phyloP scores from a whole-genome alignment of 768 basidiomycete species.

The Paxillus involutus region DNA sequence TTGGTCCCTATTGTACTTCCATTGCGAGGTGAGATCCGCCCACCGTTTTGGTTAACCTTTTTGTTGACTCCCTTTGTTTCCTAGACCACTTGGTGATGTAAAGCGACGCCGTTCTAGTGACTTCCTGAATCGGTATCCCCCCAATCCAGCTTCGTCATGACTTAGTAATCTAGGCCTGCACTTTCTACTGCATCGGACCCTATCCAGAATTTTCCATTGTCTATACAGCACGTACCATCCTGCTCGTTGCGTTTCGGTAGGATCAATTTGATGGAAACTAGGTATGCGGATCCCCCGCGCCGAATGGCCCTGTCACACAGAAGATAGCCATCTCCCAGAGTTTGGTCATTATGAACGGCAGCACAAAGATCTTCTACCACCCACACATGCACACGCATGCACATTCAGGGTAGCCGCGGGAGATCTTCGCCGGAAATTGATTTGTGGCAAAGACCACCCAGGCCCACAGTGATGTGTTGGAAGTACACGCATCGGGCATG shows the following conservation, averaged over 20 bases:
- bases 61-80: constrained; percentile 9
- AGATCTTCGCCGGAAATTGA: constrained; percentile 26
- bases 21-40: constrained; percentile 58
- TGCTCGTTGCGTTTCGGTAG: constrained; percentile 21
- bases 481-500: constrained; percentile 1
- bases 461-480: constrained; percentile 25
- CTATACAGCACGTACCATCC: constrained; percentile 23
- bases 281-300: constrained; percentile 11
- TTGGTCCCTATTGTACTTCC: constrained; percentile 70
- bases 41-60: not conserved
- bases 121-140: constrained; percentile 1
- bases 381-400: constrained; percentile 12
- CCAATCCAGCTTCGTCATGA: constrained; percentile 1
- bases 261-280: constrained; percentile 5
- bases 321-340: not conserved
- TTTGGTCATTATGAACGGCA: constrained; percentile 24
- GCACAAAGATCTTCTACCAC: constrained; percentile 11
- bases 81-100: constrained; percentile 30
- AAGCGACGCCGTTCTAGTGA: not conserved
- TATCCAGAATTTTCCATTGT: constrained; percentile 23
- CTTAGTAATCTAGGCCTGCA: not conserved
- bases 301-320: constrained; percentile 9
- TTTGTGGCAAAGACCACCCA: constrained; percentile 10
- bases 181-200: constrained; percentile 7
- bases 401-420: constrained; percentile 8